Percentiles rank a stretch among this genome's conserved stretches.
Evolutionary conservation across 306 rosid genomes (phyloP).

Genomic region (Lathyrus oleraceus): DNA sequence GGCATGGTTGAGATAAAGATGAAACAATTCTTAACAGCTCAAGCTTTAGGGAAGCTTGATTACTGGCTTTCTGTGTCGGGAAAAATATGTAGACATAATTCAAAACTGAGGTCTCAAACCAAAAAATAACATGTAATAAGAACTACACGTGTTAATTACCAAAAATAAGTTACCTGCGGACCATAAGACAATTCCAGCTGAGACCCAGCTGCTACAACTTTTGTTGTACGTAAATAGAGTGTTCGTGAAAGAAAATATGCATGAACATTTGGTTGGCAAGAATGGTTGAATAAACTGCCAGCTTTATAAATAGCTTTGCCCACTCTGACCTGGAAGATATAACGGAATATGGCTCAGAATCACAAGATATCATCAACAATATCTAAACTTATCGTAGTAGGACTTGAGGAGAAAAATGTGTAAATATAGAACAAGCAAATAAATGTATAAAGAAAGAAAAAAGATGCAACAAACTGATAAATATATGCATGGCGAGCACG

Average conservation of each 20-base stretch:
- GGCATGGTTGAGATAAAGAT: conserved; percentile 23
- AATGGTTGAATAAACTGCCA: conserved; percentile 89
- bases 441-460: conserved; percentile 9
- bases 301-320: conserved; percentile 82
- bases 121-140: conserved; percentile 22
- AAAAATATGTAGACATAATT: conserved; percentile 11
- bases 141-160: conserved; percentile 28
- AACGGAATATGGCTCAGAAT: conserved; percentile 37
- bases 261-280: conserved; percentile 80
- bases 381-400: conserved; percentile 22
- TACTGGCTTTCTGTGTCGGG: conserved; percentile 9
- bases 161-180: conserved; percentile 69
- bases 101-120: conserved; percentile 5
- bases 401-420: conserved; percentile 17
- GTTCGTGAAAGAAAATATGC: conserved; percentile 81
- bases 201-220: conserved; percentile 53
- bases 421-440: conserved; percentile 25
- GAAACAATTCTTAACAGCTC: conserved; percentile 18
- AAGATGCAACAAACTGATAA: conserved; percentile 1
- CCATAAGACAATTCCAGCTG: conserved; percentile 86
- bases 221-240: conserved; percentile 66
- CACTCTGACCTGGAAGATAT: conserved; percentile 65
- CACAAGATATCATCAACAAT: conserved; percentile 30
- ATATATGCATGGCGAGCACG: conserved; percentile 4
- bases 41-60: conserved; percentile 22